A percentile compares a stretch with the other conserved stretches of the same genome.
phyloP scores from a whole-genome alignment of 148 eudicot species.

The Amaranthus hypochondriacus region DNA sequence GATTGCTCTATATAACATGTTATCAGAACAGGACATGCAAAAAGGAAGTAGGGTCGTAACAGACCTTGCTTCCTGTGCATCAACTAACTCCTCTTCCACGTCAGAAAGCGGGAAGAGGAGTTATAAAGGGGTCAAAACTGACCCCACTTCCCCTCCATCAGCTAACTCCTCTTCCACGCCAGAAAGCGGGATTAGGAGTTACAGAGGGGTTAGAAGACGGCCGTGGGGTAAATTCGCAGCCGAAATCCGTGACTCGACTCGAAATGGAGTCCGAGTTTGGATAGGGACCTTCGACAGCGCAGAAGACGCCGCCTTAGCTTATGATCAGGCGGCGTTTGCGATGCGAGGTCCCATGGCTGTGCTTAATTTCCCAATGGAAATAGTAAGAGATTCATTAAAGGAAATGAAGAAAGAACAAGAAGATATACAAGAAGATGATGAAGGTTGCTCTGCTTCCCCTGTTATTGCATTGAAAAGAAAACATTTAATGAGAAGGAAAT shows the following conservation, averaged over 20 bases:
- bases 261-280: conserved; percentile 57
- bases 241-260: conserved; percentile 57
- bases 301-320: conserved; percentile 62
- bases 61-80: conserved; percentile 21
- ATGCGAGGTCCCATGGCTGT: conserved; percentile 48
- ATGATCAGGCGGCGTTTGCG: conserved; percentile 67
- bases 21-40: conserved; percentile 19
- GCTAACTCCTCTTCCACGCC: conserved; percentile 13
- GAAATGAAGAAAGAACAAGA: conserved; percentile 26
- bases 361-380: conserved; percentile 50
- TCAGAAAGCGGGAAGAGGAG: conserved; percentile 22
- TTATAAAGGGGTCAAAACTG: conserved; percentile 48
- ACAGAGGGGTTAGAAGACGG: conserved; percentile 55
- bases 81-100: conserved; percentile 7
- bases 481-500: conserved; percentile 41
- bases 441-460: conserved; percentile 33
- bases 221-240: conserved; percentile 73
- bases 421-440: conserved; percentile 5
- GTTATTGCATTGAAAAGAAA: conserved; percentile 49
- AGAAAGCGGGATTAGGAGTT: conserved; percentile 23
- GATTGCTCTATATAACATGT: conserved; percentile 34
- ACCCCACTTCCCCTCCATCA: conserved; percentile 20
- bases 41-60: conserved; percentile 1
- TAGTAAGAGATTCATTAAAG: conserved; percentile 39
- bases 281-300: conserved; percentile 67